phyloP scores from a whole-genome alignment of 225 moss, liverwort and hornwort species.

The Physcomitrellopsis africana region DNA sequence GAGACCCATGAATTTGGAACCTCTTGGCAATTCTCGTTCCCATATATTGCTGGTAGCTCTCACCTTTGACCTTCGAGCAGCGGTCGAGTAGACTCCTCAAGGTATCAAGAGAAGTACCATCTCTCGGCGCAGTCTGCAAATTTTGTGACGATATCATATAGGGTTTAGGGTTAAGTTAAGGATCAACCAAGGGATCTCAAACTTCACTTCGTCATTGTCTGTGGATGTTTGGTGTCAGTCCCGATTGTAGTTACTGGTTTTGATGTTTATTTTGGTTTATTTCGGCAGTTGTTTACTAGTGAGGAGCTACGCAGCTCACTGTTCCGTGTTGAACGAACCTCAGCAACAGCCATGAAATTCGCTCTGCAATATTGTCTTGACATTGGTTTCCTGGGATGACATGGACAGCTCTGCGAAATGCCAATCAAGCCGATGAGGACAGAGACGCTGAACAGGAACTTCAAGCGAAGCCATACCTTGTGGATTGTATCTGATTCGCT shows the following conservation, averaged over 20 bases:
- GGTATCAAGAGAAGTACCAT: background rate
- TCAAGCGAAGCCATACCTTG: background rate
- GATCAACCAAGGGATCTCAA: background rate
- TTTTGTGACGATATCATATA: background rate
- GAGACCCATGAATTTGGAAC: conserved; percentile 15
- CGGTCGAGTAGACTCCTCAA: conserved; percentile 23
- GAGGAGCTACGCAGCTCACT: background rate
- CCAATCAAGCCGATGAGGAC: background rate
- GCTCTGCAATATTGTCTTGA: background rate
- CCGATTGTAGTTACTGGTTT: too few species aligned
- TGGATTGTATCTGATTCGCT: background rate
- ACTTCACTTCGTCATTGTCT: background rate
- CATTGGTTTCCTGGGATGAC: conserved; percentile 24
- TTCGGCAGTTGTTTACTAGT: background rate
- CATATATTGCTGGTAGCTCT: conserved; percentile 34
- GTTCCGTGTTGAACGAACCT: background rate
- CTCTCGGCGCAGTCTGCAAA: background rate
- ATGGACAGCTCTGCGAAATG: background rate
- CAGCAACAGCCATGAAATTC: background rate
- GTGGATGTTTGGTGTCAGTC: background rate
- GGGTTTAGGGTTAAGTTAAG: conserved; percentile 19
- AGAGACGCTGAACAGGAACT: background rate
- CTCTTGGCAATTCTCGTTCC: background rate
- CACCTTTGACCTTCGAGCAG: conserved; percentile 27
- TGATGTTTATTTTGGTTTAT: too few species aligned